Conservation (phyloP, 2,329 filamentous ascomycete genomes). For the Aspergillus neoniger region DNA sequence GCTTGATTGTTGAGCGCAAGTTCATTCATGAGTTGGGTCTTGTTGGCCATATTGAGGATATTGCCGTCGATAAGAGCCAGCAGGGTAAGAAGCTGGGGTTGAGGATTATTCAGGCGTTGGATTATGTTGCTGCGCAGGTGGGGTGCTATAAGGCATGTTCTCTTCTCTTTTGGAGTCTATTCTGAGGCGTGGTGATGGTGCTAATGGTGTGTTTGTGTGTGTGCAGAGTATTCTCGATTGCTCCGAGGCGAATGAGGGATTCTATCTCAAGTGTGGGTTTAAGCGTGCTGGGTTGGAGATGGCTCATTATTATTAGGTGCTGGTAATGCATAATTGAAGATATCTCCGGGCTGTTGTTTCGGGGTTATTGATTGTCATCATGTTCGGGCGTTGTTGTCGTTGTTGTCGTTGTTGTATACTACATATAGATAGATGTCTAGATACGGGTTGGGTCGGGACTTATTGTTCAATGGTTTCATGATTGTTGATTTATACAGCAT, state of each 20-base stretch:
- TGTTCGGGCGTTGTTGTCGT: background rate
- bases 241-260: slow-evolving; percentile 92
- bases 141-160: slow-evolving; percentile 81
- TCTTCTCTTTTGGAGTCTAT: slow-evolving; percentile 5
- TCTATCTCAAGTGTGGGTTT: slow-evolving; percentile 98
- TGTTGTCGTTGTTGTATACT: background rate
- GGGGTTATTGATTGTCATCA: background rate
- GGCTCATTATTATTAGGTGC: slow-evolving; percentile 77
- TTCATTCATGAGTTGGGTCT: slow-evolving; percentile 51
- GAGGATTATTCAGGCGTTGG: slow-evolving; percentile 89
- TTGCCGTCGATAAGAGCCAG: slow-evolving; percentile 90
- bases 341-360: no score
- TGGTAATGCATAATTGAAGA: no score
- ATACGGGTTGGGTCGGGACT: background rate
- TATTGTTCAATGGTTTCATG: background rate
- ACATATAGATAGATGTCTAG: background rate
- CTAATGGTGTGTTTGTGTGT: no score
- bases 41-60: slow-evolving; percentile 97
- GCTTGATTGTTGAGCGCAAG: slow-evolving; percentile 89
- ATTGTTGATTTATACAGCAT: background rate
- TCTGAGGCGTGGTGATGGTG: background rate
- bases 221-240: slow-evolving; percentile 86
- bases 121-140: slow-evolving; percentile 80
- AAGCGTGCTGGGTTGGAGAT: slow-evolving; percentile 90
- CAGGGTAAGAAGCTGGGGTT: slow-evolving; percentile 96